Evolutionary conservation across 2,329 filamentous ascomycete species (phyloP).

Genomic region (Ophiostoma angusticollis): DNA sequence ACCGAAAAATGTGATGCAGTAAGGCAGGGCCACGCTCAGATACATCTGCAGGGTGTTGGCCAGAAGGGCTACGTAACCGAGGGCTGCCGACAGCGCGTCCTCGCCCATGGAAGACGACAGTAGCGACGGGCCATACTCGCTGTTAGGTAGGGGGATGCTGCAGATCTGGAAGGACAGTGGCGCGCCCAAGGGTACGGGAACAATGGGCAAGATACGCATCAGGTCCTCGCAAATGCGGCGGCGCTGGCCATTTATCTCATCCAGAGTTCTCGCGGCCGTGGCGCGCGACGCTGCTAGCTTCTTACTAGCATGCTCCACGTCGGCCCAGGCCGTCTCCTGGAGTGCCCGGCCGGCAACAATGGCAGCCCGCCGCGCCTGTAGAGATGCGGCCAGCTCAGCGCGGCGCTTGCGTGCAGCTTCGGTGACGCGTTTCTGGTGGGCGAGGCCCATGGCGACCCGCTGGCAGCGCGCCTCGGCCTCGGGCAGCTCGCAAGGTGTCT

Average conservation of each 20-base stretch:
- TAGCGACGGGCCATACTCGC: constrained; percentile 47
- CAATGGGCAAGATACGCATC: constrained; percentile 65
- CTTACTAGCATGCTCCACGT: constrained; percentile 48
- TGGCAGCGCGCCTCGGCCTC: constrained; percentile 36
- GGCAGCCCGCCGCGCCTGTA: constrained; percentile 50
- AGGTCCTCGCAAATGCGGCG: constrained; percentile 81
- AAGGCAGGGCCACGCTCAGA: constrained; percentile 64
- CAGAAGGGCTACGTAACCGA: constrained; percentile 69
- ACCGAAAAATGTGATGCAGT: constrained; percentile 59
- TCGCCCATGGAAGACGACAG: constrained; percentile 38
- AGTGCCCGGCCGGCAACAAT: constrained; percentile 51
- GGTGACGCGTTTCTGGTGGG: constrained; percentile 52
- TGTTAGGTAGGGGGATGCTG: constrained; percentile 66
- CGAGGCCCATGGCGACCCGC: constrained; percentile 41
- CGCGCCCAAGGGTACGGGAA: constrained; percentile 40
- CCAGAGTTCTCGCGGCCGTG: constrained; percentile 43
- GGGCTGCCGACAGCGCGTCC: constrained; percentile 63
- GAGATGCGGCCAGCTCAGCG: constrained; percentile 54
- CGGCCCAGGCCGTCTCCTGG: constrained; percentile 44
- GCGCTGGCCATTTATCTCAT: constrained; percentile 70
- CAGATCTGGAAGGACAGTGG: constrained; percentile 77
- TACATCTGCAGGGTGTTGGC: constrained; percentile 71
- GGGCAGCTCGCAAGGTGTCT: constrained; percentile 29
- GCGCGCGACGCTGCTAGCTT: constrained; percentile 44
- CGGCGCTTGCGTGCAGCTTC: constrained; percentile 48